These are phyloP conservation scores for Trichosporon asahii DNA, from an alignment of 1,284 basidiomycete genomes.

Conservation along the genomic window DNA sequence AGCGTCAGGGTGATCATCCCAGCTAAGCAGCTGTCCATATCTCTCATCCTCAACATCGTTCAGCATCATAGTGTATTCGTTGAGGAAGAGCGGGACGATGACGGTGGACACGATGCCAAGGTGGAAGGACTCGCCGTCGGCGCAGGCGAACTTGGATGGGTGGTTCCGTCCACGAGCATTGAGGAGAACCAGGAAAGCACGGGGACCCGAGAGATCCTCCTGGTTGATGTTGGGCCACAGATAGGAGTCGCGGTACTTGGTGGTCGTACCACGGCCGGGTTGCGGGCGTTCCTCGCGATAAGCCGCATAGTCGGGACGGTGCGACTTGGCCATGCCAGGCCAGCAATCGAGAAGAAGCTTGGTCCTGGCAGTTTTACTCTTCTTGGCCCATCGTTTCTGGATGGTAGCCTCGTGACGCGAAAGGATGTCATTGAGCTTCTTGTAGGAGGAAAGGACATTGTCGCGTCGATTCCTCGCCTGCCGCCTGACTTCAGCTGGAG, in stretches of 20 bases:
- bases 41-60: slow-evolving; percentile 1
- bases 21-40: slow-evolving; percentile 6
- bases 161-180: slow-evolving; percentile 11
- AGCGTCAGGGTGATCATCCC: slow-evolving; percentile 4
- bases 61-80: slow-evolving; percentile 9
- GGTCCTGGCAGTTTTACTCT: not conserved
- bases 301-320: slow-evolving; percentile 3
- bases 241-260: not conserved
- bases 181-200: slow-evolving; percentile 5
- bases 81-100: not conserved
- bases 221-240: slow-evolving; percentile 15
- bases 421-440: slow-evolving; percentile 8
- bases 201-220: not conserved
- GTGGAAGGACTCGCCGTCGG: slow-evolving; percentile 1
- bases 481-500: not conserved
- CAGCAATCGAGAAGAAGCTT: slow-evolving; percentile 6
- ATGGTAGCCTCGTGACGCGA: slow-evolving; percentile 13
- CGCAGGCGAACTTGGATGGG: slow-evolving; percentile 1
- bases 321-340: not conserved
- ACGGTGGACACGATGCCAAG: not conserved
- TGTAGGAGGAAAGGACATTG: not conserved
- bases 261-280: not conserved
- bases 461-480: not conserved
- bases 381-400: slow-evolving; percentile 12
- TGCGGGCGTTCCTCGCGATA: not conserved